Conservation (phyloP, 192 early-diverging fungal species). For the Linnemannia schmuckeri region DNA sequence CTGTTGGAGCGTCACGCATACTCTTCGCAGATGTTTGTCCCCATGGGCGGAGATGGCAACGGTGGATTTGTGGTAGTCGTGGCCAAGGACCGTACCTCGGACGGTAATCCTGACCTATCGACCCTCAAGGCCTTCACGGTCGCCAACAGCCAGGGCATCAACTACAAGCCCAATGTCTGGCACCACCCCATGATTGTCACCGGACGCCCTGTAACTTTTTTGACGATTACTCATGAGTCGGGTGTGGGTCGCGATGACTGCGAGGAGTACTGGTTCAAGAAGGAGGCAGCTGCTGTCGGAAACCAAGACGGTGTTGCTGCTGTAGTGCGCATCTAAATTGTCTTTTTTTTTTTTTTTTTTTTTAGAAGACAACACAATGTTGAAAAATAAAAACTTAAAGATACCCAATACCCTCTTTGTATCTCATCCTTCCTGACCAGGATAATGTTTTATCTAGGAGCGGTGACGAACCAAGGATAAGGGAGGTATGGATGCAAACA, state of each 20-base stretch:
- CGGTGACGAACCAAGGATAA: no score
- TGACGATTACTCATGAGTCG: slow-evolving; percentile 85
- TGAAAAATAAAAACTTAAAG: background rate
- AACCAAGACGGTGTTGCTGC: slow-evolving; percentile 28
- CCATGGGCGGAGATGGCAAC: slow-evolving; percentile 68
- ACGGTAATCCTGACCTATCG: slow-evolving; percentile 78
- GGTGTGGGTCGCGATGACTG: slow-evolving; percentile 80
- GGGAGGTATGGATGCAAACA: no score
- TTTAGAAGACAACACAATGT: background rate
- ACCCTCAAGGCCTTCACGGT: slow-evolving; percentile 84
- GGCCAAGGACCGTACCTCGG: slow-evolving; percentile 73
- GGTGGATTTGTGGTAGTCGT: slow-evolving; percentile 85
- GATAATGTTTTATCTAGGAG: no score
- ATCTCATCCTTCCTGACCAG: no score
- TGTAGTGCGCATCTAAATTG: slow-evolving; percentile 23
- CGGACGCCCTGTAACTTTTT: slow-evolving; percentile 68
- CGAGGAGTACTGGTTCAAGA: slow-evolving; percentile 65
- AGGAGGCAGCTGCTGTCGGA: slow-evolving; percentile 35
- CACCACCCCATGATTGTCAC: slow-evolving; percentile 89
- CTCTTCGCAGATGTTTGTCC: slow-evolving; percentile 90
- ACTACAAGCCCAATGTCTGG: slow-evolving; percentile 87
- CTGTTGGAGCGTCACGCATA: slow-evolving; percentile 88
- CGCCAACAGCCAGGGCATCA: slow-evolving; percentile 80
- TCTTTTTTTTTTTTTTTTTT: no score
- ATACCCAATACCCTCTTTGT: no score